Base-by-base conservation (phyloP, 1,284 basidiomycete species). In the Trichosporon ovoides region DNA sequence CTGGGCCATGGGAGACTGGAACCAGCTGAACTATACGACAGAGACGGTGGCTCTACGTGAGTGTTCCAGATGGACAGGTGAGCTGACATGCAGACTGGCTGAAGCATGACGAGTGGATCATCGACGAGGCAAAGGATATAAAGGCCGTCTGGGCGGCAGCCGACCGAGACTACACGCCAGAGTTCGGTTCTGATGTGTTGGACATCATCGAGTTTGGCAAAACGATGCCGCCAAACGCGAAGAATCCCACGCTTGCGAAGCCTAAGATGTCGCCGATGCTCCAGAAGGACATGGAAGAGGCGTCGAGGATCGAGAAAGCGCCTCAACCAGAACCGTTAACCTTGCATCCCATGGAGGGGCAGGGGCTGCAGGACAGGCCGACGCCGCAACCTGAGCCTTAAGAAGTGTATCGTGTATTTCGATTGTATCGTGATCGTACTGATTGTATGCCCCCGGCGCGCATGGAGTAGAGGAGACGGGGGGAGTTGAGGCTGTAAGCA, bases 1-100 rank as follows among this genome's bases (percentile, higher is more conserved):
- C 20, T 78, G 73, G 74, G 75, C 68, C 6, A 79, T 79, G 77
- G 77, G 76, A 3, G 77, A 79, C 60, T 79, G 73, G 74, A 79
- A 79, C 62, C 77, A 78, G 66, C 54, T 78, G 28, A 68, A 75
- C 46, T 63, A 75, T 13, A 55, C 60, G 1, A 52, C 69, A 1
- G 72, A 72, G 49, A 79, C 75, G 10, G 69, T 77, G 5, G 76
- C 71, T 16, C 56, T 79, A 19, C 77, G 77, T 78, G 63, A 66
- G 77, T 76, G n/a, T 3, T 20, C 12, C 38, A 5, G 35, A 24
- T 20, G 11, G 16, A 11, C 3, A 12, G 3, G n/a, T 18, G 12
- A 33, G 18, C 40, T 20, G 24, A 40, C 11, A 52, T 61, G 14
- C 58, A 77, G 75, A 77, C 57, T 77, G 75, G 75, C 59, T 68